These are phyloP conservation scores for Triglochin maritima DNA, from an alignment of 106 monocot genomes.

Conservation along the genomic window DNA sequence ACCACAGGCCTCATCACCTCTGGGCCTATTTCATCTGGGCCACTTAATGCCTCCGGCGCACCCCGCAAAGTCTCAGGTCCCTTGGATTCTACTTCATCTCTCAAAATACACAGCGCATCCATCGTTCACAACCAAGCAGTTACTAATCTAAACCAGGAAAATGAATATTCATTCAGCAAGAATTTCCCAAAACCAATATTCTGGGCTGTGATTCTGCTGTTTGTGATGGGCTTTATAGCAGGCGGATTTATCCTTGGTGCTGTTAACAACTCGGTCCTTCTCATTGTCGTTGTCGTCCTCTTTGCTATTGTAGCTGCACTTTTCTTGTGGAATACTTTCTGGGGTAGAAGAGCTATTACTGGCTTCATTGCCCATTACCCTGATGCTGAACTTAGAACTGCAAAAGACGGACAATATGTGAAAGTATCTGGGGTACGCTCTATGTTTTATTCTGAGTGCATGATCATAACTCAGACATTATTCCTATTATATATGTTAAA, in stretches of 20 bases:
- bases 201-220: constrained; percentile 17
- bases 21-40: constrained; percentile 26
- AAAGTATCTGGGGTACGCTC: constrained; percentile 26
- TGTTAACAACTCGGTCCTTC: constrained; percentile 23
- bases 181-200: constrained; percentile 13
- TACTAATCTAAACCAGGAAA: constrained; percentile 24
- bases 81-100: constrained; percentile 16
- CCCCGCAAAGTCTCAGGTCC: constrained; percentile 22
- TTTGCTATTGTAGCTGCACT: constrained; percentile 23
- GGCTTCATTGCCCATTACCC: constrained; percentile 22
- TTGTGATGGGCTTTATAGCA: constrained; percentile 25
- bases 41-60: constrained; percentile 20
- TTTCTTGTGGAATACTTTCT: constrained; percentile 24
- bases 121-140: constrained; percentile 24
- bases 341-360: constrained; percentile 17
- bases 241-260: constrained; percentile 29
- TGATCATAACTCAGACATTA: no score
- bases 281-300: constrained; percentile 23
- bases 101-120: constrained; percentile 16
- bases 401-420: constrained; percentile 23
- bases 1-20: constrained; percentile 30
- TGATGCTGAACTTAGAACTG: constrained; percentile 26
- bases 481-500: no score
- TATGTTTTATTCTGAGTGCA: no score
- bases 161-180: constrained; percentile 26